Conservation (phyloP, 805 yeast species). For the Barnettozyma salicaria region DNA sequence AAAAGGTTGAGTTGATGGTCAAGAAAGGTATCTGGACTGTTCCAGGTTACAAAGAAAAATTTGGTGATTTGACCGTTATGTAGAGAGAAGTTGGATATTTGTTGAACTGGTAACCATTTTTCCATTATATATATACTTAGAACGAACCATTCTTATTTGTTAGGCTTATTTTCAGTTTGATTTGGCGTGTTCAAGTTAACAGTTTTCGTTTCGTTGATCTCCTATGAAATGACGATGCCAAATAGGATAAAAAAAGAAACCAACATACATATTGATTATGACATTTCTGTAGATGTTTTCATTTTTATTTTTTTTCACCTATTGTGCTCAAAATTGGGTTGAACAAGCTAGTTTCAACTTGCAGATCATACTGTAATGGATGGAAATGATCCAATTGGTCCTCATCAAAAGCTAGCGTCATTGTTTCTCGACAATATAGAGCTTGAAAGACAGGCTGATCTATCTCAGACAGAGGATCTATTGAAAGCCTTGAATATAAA, state of each 20-base stretch:
- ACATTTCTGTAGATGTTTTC: neutral
- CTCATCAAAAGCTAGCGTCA: constrained; percentile 11
- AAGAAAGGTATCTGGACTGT: constrained; percentile 96
- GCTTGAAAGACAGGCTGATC: constrained; percentile 20
- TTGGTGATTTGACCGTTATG: constrained; percentile 95
- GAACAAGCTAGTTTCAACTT: too few relatives aligned
- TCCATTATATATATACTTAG: neutral
- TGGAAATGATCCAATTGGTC: neutral
- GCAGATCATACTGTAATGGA: neutral
- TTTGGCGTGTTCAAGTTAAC: too few relatives aligned
- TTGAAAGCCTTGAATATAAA: constrained; percentile 51
- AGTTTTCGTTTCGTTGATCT: too few relatives aligned
- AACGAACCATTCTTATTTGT: constrained; percentile 1
- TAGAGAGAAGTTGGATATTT: constrained; percentile 14
- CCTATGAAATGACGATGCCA: constrained; percentile 10
- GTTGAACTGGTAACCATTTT: neutral
- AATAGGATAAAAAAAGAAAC: constrained; percentile 4
- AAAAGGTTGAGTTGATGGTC: constrained; percentile 91
- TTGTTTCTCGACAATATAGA: constrained; percentile 18
- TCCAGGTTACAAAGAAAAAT: constrained; percentile 98
- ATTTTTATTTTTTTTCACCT: neutral
- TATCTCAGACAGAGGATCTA: constrained; percentile 28
- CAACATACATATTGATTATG: constrained; percentile 19
- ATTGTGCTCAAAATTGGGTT: too few relatives aligned
- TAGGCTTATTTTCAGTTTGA: constrained; percentile 5